A percentile compares a stretch with the other conserved stretches of the same genome.
Conservation (phyloP, 2,329 filamentous ascomycete genomes). For the Knufia petricola region DNA sequence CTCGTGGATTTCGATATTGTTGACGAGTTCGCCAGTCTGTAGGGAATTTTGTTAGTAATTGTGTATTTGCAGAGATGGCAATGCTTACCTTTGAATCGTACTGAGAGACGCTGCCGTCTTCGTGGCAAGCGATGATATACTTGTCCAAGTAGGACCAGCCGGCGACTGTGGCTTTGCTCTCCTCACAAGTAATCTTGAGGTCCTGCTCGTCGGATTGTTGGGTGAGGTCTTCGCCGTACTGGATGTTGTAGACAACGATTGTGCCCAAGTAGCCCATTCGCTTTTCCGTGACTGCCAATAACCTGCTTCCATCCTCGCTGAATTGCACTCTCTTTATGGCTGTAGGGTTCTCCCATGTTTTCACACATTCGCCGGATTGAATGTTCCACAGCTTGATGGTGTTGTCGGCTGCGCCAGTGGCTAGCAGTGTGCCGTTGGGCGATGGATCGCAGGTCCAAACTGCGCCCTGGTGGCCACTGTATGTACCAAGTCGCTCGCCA, state of each 20-base stretch:
- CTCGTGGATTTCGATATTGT: constrained; percentile 78
- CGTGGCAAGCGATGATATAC: constrained; percentile 96
- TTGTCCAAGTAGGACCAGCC: constrained; percentile 91
- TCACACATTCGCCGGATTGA: constrained; percentile 81
- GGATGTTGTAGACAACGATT: constrained; percentile 87
- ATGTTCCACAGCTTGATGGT: constrained; percentile 96
- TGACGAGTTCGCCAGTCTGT: constrained; percentile 67
- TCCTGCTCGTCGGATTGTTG: constrained; percentile 75
- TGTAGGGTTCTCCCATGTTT: constrained; percentile 96
- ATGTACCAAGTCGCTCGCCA: constrained; percentile 92
- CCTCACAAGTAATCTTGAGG: constrained; percentile 83
- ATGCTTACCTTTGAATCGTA: constrained; percentile 74
- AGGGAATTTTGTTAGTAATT: constrained; percentile 7
- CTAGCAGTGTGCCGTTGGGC: constrained; percentile 81
- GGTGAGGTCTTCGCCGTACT: constrained; percentile 63
- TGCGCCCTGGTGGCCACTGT: constrained; percentile 92
- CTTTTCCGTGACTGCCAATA: constrained; percentile 96
- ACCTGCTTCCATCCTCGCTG: constrained; percentile 79
- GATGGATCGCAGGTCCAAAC: constrained; percentile 98
- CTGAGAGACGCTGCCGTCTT: constrained; percentile 83
- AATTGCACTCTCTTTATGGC: constrained; percentile 98
- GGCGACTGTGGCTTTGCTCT: constrained; percentile 94
- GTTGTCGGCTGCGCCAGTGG: constrained; percentile 94
- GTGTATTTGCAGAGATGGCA: constrained; percentile 11
- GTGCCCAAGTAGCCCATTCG: constrained; percentile 92